Percentiles rank a stretch among this genome's conserved stretches.
These are phyloP conservation scores for Cardamine resedifolia DNA, from an alignment of 345 rosid genomes.

Conservation along the genomic window DNA sequence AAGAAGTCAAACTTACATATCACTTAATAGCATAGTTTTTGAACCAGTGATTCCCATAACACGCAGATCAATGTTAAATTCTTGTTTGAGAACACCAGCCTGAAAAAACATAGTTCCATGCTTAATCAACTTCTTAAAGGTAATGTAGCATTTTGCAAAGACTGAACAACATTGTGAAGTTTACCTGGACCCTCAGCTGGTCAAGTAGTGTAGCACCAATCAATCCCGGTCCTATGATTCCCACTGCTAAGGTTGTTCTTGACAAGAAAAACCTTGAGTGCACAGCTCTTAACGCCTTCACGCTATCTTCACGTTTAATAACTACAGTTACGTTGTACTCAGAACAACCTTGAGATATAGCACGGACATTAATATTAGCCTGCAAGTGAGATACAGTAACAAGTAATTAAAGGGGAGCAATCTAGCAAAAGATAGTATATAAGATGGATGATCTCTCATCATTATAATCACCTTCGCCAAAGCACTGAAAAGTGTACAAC, in stretches of 20 bases:
- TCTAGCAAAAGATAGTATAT: background rate
- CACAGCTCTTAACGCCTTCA: conserved; percentile 91
- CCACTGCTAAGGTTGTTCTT: conserved; percentile 89
- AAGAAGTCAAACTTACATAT: conserved; percentile 56
- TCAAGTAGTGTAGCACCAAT: conserved; percentile 92
- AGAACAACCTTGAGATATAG: conserved; percentile 99
- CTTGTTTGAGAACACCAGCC: conserved; percentile 94
- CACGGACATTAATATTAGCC: conserved; percentile 96
- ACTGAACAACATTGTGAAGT: background rate
- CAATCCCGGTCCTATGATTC: conserved; percentile 95
- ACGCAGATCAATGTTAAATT: conserved; percentile 93
- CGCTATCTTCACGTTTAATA: conserved; percentile 84
- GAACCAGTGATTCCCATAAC: conserved; percentile 94
- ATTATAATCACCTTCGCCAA: conserved; percentile 71
- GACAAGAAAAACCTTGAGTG: conserved; percentile 97
- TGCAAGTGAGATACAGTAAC: conserved; percentile 35
- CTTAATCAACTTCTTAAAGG: conserved; percentile 13
- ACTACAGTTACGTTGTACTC: conserved; percentile 95
- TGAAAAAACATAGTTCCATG: conserved; percentile 41
- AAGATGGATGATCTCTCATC: background rate
- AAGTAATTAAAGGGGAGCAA: conserved; percentile 5
- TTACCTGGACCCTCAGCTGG: conserved; percentile 95
- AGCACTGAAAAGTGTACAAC: conserved; percentile 96
- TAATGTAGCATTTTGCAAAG: background rate
- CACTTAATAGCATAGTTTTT: conserved; percentile 78